Conservation (phyloP, 192 early-diverging fungal species). For the Paraglomus brasilianum region DNA sequence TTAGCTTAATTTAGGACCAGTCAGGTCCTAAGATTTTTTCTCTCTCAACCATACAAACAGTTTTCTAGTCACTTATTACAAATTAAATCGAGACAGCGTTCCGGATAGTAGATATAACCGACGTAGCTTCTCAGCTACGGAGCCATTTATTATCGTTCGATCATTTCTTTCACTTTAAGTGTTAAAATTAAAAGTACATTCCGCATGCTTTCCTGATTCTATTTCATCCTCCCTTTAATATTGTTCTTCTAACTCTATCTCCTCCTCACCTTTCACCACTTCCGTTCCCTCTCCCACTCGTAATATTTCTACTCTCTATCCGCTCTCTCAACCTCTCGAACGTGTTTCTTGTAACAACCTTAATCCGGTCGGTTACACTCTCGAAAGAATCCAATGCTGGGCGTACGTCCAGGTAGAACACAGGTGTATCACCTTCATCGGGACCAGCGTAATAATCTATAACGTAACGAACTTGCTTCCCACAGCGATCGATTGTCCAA, state of each 20-base stretch:
- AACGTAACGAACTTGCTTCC: conserved; percentile 88
- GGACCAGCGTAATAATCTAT: conserved; percentile 93
- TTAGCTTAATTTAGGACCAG: no score
- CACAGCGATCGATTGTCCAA: conserved; percentile 92
- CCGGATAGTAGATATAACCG: no score
- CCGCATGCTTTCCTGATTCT: no score
- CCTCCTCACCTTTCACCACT: conserved; percentile 1
- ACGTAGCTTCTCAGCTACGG: no score
- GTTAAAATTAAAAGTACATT: no score
- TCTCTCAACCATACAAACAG: no score
- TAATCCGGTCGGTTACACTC: conserved; percentile 62
- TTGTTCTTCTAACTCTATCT: neutral
- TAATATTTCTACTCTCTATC: conserved; percentile 23
- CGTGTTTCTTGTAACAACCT: conserved; percentile 54
- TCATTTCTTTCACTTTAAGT: no score
- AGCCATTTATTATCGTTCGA: no score
- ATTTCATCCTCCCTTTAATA: no score
- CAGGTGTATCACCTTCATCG: conserved; percentile 72
- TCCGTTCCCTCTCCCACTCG: conserved; percentile 26
- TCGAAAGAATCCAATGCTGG: conserved; percentile 83
- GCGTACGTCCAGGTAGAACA: conserved; percentile 91
- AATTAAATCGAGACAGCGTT: no score
- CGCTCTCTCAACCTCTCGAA: conserved; percentile 46
- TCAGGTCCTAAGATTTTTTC: no score
- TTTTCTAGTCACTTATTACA: no score